Evolutionary conservation across 2,329 filamentous ascomycete genomes (phyloP), one percentile per base, ranked within the genome.

Genomic region (Arthrobotrys pseudoclavata): DNA sequence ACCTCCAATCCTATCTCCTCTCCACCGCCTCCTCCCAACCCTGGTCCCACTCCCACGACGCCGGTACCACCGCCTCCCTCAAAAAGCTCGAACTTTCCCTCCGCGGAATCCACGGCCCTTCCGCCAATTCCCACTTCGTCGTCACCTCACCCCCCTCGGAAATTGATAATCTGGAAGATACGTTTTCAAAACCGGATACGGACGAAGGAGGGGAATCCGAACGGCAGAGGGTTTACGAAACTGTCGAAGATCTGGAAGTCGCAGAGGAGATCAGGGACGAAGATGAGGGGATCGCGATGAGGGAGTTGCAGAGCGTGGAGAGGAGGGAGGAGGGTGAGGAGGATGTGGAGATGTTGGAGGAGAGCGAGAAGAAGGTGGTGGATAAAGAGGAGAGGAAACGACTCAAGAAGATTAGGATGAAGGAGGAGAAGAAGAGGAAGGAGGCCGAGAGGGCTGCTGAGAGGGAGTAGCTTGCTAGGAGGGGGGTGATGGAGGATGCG

Each of bases 21-120:
- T 64, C 69, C 40, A 75, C 57, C 40, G 20, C 45, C 37, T 62
- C 68, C 61, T 78, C 75, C 6, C 67, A 78, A 45, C 75, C 69
- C 5, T 78, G 75, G 75, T 71, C 67, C 31, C 75, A 78, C 75
- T 68, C 68, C 24, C 75, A 79, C 62, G 64, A 69, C 52, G 76
- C 70, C 29, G 69, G 76, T 7, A 71, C 69, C 40, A 70, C 76
- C 24, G 42, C 60, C 29, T 68, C 79, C 24, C 70, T 75, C 31
- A 68, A 69, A 20, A 75, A 80, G n/a, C 53, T 79, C 45, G 79
- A 76, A 31, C 68, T 80, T 26, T 64, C 76, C 24, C 48, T 79
- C 53, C 67, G 76, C 42, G 76, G 69, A 18, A 52, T 75, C 20
- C 57, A 75, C 71, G 74, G 64, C 6, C 68, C 74, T 40, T 60